Conservation (phyloP, 345 rosid species). For the Alliaria petiolata region DNA sequence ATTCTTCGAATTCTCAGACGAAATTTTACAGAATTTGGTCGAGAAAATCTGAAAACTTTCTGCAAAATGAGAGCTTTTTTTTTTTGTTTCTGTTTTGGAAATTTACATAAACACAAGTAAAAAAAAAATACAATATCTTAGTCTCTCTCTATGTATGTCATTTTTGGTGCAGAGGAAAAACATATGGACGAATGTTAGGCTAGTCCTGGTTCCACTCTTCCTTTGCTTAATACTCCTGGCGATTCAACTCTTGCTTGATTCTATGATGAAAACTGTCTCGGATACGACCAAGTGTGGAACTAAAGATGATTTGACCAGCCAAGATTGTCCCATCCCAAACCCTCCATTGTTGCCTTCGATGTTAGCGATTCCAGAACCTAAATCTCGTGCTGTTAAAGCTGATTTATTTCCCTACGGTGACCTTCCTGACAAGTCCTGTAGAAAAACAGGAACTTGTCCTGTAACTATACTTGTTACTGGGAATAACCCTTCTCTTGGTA, state of each 20-base stretch:
- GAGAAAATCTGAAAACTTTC: background rate
- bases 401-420: constrained; percentile 36
- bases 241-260: constrained; percentile 44
- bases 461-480: constrained; percentile 68
- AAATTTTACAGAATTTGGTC: background rate
- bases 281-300: background rate
- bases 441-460: constrained; percentile 63
- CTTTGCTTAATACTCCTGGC: constrained; percentile 61
- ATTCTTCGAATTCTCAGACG: background rate
- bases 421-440: constrained; percentile 70
- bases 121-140: too few relatives aligned
- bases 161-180: constrained; percentile 68
- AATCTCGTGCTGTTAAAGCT: constrained; percentile 62
- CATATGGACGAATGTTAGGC: constrained; percentile 60
- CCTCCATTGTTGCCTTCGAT: constrained; percentile 76
- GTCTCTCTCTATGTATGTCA: too few relatives aligned
- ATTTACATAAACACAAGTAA: background rate
- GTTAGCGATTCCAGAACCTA: constrained; percentile 59
- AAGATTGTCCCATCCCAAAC: constrained; percentile 43
- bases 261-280: background rate
- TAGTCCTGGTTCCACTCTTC: constrained; percentile 61
- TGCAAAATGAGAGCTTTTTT: background rate
- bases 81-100: background rate
- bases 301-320: constrained; percentile 36
- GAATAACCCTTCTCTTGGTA: constrained; percentile 53